These are phyloP conservation scores for Orbilia brochopaga DNA, from an alignment of 2,329 filamentous ascomycete species.

Conservation along the genomic window DNA sequence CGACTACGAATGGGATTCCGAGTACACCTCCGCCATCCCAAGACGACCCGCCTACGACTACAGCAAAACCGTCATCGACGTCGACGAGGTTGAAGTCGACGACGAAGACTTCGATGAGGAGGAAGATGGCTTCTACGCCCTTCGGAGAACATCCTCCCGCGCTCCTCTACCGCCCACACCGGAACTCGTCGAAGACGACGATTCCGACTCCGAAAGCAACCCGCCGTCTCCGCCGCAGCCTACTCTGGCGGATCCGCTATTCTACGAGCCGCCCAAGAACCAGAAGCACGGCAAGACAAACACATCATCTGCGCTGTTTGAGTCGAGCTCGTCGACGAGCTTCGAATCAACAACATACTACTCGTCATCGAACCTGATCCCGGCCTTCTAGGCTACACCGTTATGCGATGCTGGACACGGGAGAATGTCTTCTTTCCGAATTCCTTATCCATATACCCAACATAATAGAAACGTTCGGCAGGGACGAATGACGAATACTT, in stretches of 20 bases:
- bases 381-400: slow-evolving; percentile 18
- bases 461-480: slow-evolving; percentile 25
- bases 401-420: too few species aligned
- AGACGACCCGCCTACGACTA: slow-evolving; percentile 54
- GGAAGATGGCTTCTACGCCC: slow-evolving; percentile 54
- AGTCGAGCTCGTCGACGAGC: slow-evolving; percentile 4
- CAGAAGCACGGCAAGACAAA: slow-evolving; percentile 11
- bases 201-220: slow-evolving; percentile 51
- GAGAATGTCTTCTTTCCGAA: slow-evolving; percentile 5
- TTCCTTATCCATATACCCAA: background rate
- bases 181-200: slow-evolving; percentile 53
- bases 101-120: slow-evolving; percentile 67
- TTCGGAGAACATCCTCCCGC: slow-evolving; percentile 54
- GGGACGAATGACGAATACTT: slow-evolving; percentile 43
- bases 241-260: slow-evolving; percentile 42
- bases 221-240: slow-evolving; percentile 54
- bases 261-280: slow-evolving; percentile 38
- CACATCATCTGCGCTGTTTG: slow-evolving; percentile 9
- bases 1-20: slow-evolving; percentile 59
- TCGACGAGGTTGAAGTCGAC: slow-evolving; percentile 59
- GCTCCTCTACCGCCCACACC: slow-evolving; percentile 52
- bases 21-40: slow-evolving; percentile 55
- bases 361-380: slow-evolving; percentile 43
- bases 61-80: slow-evolving; percentile 51
- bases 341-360: slow-evolving; percentile 30